These are phyloP conservation scores for Potentilla sterilis DNA, from an alignment of 306 rosid genomes.

Conservation along the genomic window DNA sequence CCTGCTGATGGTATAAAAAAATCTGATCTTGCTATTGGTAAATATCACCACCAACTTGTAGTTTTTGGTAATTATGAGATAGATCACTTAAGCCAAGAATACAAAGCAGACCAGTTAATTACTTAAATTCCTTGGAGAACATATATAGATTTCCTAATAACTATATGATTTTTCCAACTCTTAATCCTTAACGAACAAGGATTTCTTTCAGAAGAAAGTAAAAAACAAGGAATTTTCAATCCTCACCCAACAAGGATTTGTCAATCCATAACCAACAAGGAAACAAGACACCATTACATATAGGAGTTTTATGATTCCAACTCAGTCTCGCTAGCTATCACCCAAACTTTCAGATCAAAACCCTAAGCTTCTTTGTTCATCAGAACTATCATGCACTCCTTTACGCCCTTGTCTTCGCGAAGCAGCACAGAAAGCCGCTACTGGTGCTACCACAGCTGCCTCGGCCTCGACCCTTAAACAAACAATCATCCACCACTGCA, in stretches of 20 bases:
- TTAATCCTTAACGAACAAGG: not conserved
- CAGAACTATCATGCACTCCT: not conserved
- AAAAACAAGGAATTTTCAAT: no score
- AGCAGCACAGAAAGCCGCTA: not conserved
- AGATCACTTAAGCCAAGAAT: no score
- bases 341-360: not conserved
- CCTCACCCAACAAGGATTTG: not conserved
- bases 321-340: not conserved
- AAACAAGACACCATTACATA: not conserved
- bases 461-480: constrained; percentile 14
- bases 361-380: not conserved
- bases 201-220: no score
- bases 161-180: not conserved
- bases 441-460: constrained; percentile 17
- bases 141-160: not conserved
- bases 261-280: not conserved
- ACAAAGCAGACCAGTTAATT: no score
- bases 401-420: not conserved
- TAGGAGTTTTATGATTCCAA: not conserved
- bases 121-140: no score
- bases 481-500: not conserved
- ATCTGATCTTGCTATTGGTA: no score
- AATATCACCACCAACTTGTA: no score
- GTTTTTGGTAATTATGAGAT: no score
- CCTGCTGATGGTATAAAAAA: no score